Conservation (phyloP, 1,284 basidiomycete species). For the Cutaneotrichosporon cutaneum region DNA sequence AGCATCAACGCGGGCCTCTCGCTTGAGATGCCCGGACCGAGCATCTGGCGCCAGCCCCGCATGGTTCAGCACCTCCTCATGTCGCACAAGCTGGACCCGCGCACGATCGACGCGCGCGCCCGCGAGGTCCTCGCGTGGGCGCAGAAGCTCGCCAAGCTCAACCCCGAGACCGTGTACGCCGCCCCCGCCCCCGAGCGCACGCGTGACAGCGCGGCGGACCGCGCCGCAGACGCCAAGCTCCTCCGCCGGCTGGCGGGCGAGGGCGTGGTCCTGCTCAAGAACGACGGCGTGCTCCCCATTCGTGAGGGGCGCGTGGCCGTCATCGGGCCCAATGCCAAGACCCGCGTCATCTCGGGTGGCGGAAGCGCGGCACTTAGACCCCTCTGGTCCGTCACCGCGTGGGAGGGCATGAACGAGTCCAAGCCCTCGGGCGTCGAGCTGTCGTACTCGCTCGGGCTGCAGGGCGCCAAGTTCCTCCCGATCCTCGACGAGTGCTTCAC, state of each 20-base stretch:
- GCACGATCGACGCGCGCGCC: constrained; percentile 29
- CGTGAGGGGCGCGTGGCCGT: constrained; percentile 55
- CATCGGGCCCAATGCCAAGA: constrained; percentile 62
- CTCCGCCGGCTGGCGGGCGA: constrained; percentile 48
- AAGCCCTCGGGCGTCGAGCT: constrained; percentile 46
- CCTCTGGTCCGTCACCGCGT: constrained; percentile 58
- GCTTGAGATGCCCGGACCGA: constrained; percentile 42
- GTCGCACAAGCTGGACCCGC: constrained; percentile 58
- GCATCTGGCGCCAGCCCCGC: constrained; percentile 28
- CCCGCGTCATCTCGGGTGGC: constrained; percentile 59
- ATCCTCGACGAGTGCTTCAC: constrained; percentile 29
- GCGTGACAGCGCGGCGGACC: constrained; percentile 23
- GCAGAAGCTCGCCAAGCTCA: constrained; percentile 29
- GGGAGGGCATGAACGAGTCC: constrained; percentile 58
- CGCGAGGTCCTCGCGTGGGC: constrained; percentile 48
- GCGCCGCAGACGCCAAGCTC: constrained; percentile 28
- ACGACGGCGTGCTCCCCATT: constrained; percentile 49
- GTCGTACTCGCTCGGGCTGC: constrained; percentile 54
- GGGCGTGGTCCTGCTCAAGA: constrained; percentile 60
- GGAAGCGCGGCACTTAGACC: constrained; percentile 58
- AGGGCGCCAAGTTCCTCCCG: constrained; percentile 29
- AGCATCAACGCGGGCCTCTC: constrained; percentile 70
- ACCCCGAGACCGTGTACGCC: constrained; percentile 36
- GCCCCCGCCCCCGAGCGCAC: constrained; percentile 27
- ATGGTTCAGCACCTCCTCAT: constrained; percentile 61